Percentiles rank a stretch among this genome's conserved stretches.
Conservation (phyloP, 108 stramenopile species). For the Conticribra weissflogii region DNA sequence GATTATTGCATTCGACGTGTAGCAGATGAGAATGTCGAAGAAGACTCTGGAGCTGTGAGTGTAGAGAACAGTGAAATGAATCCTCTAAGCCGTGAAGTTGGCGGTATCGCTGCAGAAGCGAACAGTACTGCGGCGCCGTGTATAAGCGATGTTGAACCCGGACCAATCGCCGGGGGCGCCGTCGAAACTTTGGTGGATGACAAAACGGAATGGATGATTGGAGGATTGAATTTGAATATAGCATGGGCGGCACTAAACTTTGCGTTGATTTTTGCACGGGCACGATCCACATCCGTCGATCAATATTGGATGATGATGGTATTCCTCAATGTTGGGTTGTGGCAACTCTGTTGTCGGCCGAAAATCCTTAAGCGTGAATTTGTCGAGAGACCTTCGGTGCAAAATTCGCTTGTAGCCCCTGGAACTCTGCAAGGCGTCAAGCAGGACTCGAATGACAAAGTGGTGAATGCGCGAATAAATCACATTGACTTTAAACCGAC, state of each 20-base stretch:
- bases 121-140: too few species aligned
- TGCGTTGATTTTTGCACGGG: constrained; percentile 51
- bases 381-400: not conserved
- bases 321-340: constrained; percentile 61
- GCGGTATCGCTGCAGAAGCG: too few species aligned
- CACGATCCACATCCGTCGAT: constrained; percentile 47
- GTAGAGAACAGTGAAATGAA: not conserved
- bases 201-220: constrained; percentile 31
- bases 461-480: not conserved
- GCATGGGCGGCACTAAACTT: constrained; percentile 46
- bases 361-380: not conserved
- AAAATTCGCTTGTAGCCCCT: not conserved
- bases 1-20: constrained; percentile 27
- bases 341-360: constrained; percentile 22
- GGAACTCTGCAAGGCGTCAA: not conserved
- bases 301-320: constrained; percentile 66
- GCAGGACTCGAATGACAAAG: not conserved
- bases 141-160: too few species aligned
- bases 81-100: too few species aligned
- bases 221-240: constrained; percentile 34
- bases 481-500: constrained; percentile 33
- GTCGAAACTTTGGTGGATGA: constrained; percentile 4
- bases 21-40: not conserved
- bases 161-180: too few species aligned
- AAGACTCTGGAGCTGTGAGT: not conserved